Base-by-base conservation (phyloP, 805 yeast species). In the Phaffomyces opuntiae region DNA sequence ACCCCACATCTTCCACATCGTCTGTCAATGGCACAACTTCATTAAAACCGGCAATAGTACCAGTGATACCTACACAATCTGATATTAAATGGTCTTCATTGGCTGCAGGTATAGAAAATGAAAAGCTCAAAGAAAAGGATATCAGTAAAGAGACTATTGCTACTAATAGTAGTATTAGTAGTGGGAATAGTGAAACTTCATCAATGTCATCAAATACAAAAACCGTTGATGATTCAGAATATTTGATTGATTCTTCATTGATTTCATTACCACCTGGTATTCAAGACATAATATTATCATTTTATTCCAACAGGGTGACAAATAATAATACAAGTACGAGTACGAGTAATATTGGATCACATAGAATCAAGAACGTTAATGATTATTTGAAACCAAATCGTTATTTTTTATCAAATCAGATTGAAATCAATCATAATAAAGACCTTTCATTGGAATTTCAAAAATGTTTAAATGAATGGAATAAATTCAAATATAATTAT, bases 31-130 rank as follows among this genome's bases (percentile, higher is more conserved):
- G 25, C 3, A 24, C 45, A 19, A 45, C 43, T 19, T 55, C 59
- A 17, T 51, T 75, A 52, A 77, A 74, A 57, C 81, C 83, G 1
- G 81, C 81, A 1, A 63, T 74, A 0, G 63, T 75, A 4, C 81
- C 83, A 3, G 61, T 72, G 1, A 73, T 69, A 42, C 75, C 78
- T 2, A 68, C 69, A 13, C 43, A 44, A 25, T 74, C 70, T 32
- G 65, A 76, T 39, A 75, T 77, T 53, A 76, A 80, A 71, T 70
- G 81, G 24, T 66, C 78, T 4, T 76, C 78, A 5, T 24, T 53
- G 38, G 49, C 47, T 17, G 56, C 53, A 26, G 49, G 49, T 16
- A 11, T 32, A 2, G 35, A 31, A n/a, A 43, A 39, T 4, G 25
- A 19, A 35, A 39, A 42, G n/a, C 36, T 7, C 7, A 35, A 19